A percentile compares a stretch with the other conserved stretches of the same genome.
Conservation (phyloP, 768 basidiomycete species). For the Dendrothele bispora region DNA sequence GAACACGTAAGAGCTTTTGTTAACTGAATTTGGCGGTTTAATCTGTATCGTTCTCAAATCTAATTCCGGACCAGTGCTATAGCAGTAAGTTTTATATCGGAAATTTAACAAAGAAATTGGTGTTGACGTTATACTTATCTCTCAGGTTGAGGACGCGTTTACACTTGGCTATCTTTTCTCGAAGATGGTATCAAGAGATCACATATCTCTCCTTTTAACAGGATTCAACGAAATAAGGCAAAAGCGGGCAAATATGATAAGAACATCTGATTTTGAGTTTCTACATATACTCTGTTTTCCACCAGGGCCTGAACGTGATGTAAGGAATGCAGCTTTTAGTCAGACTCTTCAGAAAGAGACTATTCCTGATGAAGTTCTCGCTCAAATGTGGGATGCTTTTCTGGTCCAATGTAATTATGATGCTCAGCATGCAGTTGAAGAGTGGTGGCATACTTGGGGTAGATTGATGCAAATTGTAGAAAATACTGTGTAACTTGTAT, state of each 20-base stretch:
- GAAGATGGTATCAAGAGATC: conserved; percentile 27
- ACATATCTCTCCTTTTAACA: conserved; percentile 39
- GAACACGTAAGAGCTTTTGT: conserved; percentile 12
- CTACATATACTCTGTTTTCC: conserved; percentile 47
- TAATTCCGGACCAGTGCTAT: neutral
- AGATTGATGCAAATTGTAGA: too few species aligned
- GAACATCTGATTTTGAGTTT: conserved; percentile 44
- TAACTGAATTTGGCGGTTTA: neutral
- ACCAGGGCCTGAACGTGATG: conserved; percentile 47
- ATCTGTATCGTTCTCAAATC: too few species aligned
- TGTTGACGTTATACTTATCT: neutral
- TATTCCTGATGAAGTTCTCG: conserved; percentile 45
- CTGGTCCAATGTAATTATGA: conserved; percentile 46
- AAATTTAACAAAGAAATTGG: neutral
- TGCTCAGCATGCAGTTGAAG: conserved; percentile 42
- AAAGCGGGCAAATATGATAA: conserved; percentile 41
- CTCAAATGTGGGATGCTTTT: conserved; percentile 30
- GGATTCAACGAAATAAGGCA: conserved; percentile 49
- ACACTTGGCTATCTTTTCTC: conserved; percentile 47
- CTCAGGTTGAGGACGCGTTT: conserved; percentile 34
- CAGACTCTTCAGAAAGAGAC: conserved; percentile 21
- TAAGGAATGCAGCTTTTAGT: conserved; percentile 31
- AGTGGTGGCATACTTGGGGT: conserved; percentile 38
- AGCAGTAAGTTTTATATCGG: conserved; percentile 1
- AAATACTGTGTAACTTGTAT: too few species aligned